These are phyloP conservation scores for Aspergillus bridgeri DNA, from an alignment of 495 filamentous ascomycete species.

Conservation along the genomic window DNA sequence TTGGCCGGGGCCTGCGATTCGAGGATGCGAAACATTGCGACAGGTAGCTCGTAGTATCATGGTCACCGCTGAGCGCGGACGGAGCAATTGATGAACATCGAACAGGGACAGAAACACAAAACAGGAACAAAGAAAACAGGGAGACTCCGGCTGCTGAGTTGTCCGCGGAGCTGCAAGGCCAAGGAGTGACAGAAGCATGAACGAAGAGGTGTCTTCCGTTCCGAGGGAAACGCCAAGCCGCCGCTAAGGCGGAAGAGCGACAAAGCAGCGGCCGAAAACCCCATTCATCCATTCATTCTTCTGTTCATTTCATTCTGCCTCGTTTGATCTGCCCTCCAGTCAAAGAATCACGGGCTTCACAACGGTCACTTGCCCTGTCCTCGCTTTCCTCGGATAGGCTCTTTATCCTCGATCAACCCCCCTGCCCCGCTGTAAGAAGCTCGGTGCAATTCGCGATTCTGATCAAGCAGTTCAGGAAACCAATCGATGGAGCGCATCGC, in stretches of 20 bases:
- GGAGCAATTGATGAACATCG: constrained; percentile 31
- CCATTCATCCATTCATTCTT: not conserved
- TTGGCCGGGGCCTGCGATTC: constrained; percentile 84
- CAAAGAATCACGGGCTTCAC: not conserved
- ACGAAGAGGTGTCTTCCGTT: not conserved
- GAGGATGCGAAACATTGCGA: constrained; percentile 81
- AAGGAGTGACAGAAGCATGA: no score
- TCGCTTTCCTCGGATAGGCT: not conserved
- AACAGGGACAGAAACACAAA: constrained; percentile 8
- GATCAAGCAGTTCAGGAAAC: not conserved
- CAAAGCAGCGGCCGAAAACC: not conserved
- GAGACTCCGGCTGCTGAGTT: constrained; percentile 14
- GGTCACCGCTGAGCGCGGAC: constrained; percentile 38
- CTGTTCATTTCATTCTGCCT: no score
- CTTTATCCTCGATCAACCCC: not conserved
- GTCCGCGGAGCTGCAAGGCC: constrained; percentile 14
- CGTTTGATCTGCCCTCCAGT: not conserved
- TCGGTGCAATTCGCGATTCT: not conserved
- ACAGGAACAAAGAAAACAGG: not conserved
- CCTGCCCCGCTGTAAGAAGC: not conserved
- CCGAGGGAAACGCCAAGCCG: constrained; percentile 12
- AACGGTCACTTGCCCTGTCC: not conserved
- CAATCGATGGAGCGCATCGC: constrained; percentile 17
- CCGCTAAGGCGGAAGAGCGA: constrained; percentile 11
- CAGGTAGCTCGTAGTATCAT: constrained; percentile 39